These are phyloP conservation scores for Pinus tabuliformis DNA, from an alignment of 75 land plant genomes.

Conservation along the genomic window DNA sequence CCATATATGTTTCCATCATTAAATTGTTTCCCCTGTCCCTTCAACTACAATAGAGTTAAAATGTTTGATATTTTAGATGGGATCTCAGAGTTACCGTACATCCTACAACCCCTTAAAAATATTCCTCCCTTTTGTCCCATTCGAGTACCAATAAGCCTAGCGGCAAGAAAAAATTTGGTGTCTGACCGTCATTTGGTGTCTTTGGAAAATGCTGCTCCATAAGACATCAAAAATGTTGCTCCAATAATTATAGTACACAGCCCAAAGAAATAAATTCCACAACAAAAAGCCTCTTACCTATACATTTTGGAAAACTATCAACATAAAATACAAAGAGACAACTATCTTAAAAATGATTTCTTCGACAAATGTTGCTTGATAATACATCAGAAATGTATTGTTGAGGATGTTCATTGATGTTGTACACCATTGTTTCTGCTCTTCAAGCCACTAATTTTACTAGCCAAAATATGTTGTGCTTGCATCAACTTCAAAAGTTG, in stretches of 20 bases:
- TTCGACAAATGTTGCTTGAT: neutral
- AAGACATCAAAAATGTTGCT: neutral
- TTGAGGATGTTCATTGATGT: neutral
- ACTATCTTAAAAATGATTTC: neutral
- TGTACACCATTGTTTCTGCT: neutral
- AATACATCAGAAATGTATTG: neutral
- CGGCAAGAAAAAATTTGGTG: no score
- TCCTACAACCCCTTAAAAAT: no score
- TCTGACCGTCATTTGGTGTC: neutral
- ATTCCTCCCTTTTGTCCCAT: no score
- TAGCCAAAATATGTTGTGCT: neutral
- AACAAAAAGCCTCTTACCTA: neutral
- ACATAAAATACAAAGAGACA: neutral
- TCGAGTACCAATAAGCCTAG: no score
- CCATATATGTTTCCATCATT: no score
- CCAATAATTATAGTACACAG: neutral
- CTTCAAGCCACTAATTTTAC: neutral
- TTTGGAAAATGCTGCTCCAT: neutral
- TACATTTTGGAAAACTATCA: neutral
- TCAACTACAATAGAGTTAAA: no score
- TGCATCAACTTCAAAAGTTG: slow-evolving; percentile 39
- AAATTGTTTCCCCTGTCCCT: no score
- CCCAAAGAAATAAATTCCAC: neutral
- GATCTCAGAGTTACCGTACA: no score
- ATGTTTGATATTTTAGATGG: no score